Conservation (phyloP, 2,329 filamentous ascomycete species). For the Sclerotiophoma versabilis region DNA sequence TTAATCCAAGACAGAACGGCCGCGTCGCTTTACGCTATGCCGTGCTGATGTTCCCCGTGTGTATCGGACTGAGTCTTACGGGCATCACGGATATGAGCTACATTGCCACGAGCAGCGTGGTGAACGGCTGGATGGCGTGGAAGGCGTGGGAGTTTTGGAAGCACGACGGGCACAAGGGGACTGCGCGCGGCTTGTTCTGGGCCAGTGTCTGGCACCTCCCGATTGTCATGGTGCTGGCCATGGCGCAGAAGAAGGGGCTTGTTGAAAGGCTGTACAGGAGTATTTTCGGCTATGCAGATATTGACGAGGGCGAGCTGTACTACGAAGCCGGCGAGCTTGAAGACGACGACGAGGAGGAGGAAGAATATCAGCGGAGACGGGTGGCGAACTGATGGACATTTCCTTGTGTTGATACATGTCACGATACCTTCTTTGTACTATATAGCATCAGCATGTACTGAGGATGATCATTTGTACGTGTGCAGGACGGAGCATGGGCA, state of each 20-base stretch:
- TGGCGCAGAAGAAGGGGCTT: conserved; percentile 89
- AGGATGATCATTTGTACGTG: too few species aligned
- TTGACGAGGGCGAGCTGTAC: conserved; percentile 43
- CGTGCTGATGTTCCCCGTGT: conserved; percentile 84
- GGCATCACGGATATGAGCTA: conserved; percentile 89
- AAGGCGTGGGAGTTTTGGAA: conserved; percentile 85
- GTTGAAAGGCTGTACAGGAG: conserved; percentile 42
- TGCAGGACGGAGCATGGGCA: too few species aligned
- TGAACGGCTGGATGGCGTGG: conserved; percentile 85
- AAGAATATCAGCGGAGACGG: not conserved
- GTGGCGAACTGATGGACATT: not conserved
- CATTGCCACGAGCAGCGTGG: conserved; percentile 76
- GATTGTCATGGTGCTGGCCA: conserved; percentile 84
- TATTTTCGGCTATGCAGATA: conserved; percentile 41
- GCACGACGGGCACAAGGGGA: conserved; percentile 77
- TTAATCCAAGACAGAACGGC: conserved; percentile 82
- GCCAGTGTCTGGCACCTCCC: conserved; percentile 97
- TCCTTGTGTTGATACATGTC: not conserved
- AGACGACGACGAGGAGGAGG: conserved; percentile 28
- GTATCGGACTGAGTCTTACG: conserved; percentile 76
- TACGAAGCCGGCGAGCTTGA: conserved; percentile 44
- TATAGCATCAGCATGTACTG: not conserved
- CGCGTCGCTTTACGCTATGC: conserved; percentile 90
- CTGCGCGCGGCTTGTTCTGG: conserved; percentile 89
- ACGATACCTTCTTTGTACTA: not conserved